Evolutionary conservation across 2,329 filamentous ascomycete species (phyloP).

Genomic region (Aspergillus amoenus): DNA sequence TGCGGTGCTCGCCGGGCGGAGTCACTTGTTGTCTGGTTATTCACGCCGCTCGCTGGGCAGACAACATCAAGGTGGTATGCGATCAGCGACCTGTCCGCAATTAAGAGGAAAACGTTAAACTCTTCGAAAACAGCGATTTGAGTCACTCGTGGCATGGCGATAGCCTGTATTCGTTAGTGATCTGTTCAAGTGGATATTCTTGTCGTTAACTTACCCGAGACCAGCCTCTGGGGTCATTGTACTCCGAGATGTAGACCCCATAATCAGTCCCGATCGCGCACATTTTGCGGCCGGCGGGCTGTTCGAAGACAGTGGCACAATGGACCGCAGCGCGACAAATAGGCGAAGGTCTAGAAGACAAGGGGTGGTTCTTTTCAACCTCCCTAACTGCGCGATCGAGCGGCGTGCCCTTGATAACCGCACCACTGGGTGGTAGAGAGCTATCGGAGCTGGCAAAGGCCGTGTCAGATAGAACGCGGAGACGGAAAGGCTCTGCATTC

Average conservation of each 20-base stretch:
- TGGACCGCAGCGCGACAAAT: constrained; percentile 87
- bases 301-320: constrained; percentile 85
- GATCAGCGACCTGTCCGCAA: constrained; percentile 86
- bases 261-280: constrained; percentile 94
- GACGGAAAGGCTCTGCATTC: constrained; percentile 91
- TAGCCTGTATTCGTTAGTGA: constrained; percentile 56
- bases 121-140: constrained; percentile 95
- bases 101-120: constrained; percentile 87
- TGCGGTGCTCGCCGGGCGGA: constrained; percentile 84
- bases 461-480: constrained; percentile 88
- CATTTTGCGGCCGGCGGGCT: constrained; percentile 77
- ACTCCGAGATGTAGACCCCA: constrained; percentile 86
- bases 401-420: constrained; percentile 85
- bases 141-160: constrained; percentile 74
- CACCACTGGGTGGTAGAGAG: constrained; percentile 62
- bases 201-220: constrained; percentile 62
- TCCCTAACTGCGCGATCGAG: constrained; percentile 88
- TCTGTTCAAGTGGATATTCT: background rate
- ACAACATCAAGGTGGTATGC: constrained; percentile 92
- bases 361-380: constrained; percentile 71
- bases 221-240: constrained; percentile 89
- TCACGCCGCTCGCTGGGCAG: constrained; percentile 52
- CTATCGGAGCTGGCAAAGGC: constrained; percentile 61
- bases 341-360: constrained; percentile 63
- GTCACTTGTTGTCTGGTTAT: constrained; percentile 60